Conservation (phyloP, 1,284 basidiomycete genomes). For the Sporisorium iseilematis-ciliati region DNA sequence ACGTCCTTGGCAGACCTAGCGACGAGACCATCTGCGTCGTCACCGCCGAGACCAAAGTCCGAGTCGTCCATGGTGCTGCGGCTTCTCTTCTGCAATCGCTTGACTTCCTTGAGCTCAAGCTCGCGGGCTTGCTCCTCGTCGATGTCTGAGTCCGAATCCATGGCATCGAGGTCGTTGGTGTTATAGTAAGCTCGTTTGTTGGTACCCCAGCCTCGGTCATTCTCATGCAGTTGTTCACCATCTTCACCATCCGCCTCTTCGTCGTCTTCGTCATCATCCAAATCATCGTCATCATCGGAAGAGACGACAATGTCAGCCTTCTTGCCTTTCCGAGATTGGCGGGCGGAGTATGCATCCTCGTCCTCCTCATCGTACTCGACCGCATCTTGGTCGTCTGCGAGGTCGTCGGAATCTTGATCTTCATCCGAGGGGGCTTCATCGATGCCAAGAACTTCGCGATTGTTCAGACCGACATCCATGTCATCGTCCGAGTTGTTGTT, state of each 20-base stretch:
- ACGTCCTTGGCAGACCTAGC: slow-evolving; percentile 55
- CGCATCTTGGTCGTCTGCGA: slow-evolving; percentile 65
- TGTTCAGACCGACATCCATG: slow-evolving; percentile 56
- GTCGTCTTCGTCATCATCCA: slow-evolving; percentile 76
- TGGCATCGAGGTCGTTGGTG: slow-evolving; percentile 61
- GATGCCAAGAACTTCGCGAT: slow-evolving; percentile 59
- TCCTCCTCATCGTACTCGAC: slow-evolving; percentile 49
- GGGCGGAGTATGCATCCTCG: slow-evolving; percentile 27
- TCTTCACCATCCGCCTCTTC: slow-evolving; percentile 74
- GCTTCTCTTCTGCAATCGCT: slow-evolving; percentile 81
- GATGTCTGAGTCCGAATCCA: slow-evolving; percentile 67
- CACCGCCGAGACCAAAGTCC: slow-evolving; percentile 86
- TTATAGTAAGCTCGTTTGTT: slow-evolving; percentile 68
- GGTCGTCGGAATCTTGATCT: slow-evolving; percentile 49
- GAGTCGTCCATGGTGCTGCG: slow-evolving; percentile 80
- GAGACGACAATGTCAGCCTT: slow-evolving; percentile 37
- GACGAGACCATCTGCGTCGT: slow-evolving; percentile 50
- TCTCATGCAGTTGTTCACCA: slow-evolving; percentile 39
- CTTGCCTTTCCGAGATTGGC: slow-evolving; percentile 20
- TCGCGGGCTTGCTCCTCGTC: slow-evolving; percentile 72
- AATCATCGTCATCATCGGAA: slow-evolving; percentile 50
- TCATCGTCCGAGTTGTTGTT: slow-evolving; percentile 48
- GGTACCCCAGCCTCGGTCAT: slow-evolving; percentile 73
- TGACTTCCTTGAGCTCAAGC: slow-evolving; percentile 88
- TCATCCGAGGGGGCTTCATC: slow-evolving; percentile 57